Percentiles rank a stretch among this genome's conserved stretches.
Evolutionary conservation across 371 early-diverging fungal species (phyloP).

Genomic region (Mucor ambiguus): DNA sequence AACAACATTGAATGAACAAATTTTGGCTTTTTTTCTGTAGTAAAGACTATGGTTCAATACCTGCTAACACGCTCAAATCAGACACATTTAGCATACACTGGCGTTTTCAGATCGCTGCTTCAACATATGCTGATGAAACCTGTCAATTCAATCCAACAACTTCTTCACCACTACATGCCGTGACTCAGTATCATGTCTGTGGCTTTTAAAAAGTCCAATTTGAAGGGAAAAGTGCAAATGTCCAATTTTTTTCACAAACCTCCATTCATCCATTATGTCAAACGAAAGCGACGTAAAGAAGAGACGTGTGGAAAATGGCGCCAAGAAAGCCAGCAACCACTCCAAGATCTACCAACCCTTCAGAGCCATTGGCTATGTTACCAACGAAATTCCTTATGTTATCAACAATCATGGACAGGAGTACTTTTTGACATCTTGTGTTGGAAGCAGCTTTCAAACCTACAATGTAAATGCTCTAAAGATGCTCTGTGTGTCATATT

Average conservation of each 20-base stretch:
- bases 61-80: too few relatives aligned
- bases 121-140: background rate
- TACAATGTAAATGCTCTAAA: constrained; percentile 60
- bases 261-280: constrained; percentile 5
- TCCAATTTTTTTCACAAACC: background rate
- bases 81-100: too few relatives aligned
- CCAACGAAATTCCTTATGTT: constrained; percentile 76
- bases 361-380: constrained; percentile 89
- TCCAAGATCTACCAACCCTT: constrained; percentile 81
- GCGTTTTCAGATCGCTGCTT: background rate
- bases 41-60: too few relatives aligned
- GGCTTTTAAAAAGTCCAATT: background rate
- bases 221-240: background rate
- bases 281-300: constrained; percentile 15
- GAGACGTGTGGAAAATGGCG: constrained; percentile 23
- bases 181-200: background rate
- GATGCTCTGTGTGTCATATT: background rate
- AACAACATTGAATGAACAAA: too few relatives aligned
- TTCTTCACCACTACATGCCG: background rate
- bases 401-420: constrained; percentile 81
- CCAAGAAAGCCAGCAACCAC: constrained; percentile 21
- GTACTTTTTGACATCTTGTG: constrained; percentile 80
- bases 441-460: constrained; percentile 87
- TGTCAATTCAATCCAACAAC: background rate
- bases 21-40: too few relatives aligned